phyloP scores from a whole-genome alignment of 176 grass and related monocot species.

The Elymus sibiricus region DNA sequence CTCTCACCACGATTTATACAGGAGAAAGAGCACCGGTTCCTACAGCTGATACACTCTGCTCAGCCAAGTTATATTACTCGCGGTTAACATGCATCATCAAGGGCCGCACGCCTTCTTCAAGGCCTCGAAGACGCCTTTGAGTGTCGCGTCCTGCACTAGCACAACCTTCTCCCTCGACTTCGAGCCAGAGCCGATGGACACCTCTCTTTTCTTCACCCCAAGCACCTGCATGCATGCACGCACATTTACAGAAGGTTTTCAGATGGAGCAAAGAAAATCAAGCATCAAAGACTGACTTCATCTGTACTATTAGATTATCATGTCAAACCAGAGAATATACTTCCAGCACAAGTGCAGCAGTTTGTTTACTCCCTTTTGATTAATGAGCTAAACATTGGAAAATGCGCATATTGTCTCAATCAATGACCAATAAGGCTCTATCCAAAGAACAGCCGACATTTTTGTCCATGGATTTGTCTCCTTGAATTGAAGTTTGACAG shows the following conservation, averaged over 20 bases:
- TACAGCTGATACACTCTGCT: not conserved
- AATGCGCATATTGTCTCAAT: not conserved
- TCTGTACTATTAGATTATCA: not conserved
- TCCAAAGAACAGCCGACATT: not conserved
- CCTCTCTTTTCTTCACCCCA: slow-evolving; percentile 86
- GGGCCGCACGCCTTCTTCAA: slow-evolving; percentile 61
- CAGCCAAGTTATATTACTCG: not conserved
- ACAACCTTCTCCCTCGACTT: slow-evolving; percentile 96
- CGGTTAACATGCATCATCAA: slow-evolving; percentile 22
- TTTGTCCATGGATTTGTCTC: not conserved
- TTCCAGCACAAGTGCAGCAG: not conserved
- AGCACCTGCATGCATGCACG: slow-evolving; percentile 41
- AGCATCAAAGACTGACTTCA: not conserved
- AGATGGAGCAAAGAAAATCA: not conserved
- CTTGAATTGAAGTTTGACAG: not conserved
- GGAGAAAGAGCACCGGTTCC: not conserved
- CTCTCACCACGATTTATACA: not conserved
- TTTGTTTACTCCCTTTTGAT: not conserved
- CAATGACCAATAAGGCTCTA: not conserved
- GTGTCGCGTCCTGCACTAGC: slow-evolving; percentile 64
- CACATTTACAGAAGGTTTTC: not conserved
- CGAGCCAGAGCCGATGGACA: slow-evolving; percentile 80
- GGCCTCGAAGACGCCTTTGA: slow-evolving; percentile 67
- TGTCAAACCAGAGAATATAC: not conserved
- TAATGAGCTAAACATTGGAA: not conserved